These are phyloP conservation scores for Hericium coralloides DNA, from an alignment of 768 basidiomycete species.

Conservation along the genomic window DNA sequence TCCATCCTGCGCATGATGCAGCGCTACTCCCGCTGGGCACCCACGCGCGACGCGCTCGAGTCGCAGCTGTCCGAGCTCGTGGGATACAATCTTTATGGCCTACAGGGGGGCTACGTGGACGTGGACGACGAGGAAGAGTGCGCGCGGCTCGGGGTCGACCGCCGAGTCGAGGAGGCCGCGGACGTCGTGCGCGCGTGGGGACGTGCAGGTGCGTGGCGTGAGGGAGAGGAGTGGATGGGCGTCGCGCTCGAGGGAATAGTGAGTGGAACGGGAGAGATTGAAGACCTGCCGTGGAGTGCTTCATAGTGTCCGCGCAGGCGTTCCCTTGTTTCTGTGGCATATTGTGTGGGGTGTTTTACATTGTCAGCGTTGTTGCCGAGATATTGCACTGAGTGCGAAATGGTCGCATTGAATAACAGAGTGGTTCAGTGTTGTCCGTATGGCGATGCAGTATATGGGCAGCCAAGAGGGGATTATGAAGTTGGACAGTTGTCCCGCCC, in stretches of 20 bases:
- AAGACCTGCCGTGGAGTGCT: constrained; percentile 3
- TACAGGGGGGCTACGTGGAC: constrained; percentile 23
- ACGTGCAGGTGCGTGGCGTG: constrained; percentile 13
- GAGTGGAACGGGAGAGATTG: constrained; percentile 2
- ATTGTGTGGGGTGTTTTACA: too few relatives aligned
- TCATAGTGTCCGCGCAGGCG: background rate
- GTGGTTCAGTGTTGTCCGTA: too few relatives aligned
- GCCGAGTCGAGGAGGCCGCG: constrained; percentile 15
- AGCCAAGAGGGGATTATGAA: too few relatives aligned
- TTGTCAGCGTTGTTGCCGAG: too few relatives aligned
- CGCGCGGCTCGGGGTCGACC: constrained; percentile 2
- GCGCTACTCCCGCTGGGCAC: constrained; percentile 15
- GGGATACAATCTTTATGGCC: constrained; percentile 23
- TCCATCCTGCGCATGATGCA: constrained; percentile 26
- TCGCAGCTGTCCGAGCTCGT: constrained; percentile 28
- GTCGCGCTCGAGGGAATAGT: constrained; percentile 21
- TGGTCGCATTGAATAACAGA: too few relatives aligned
- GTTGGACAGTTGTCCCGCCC: too few relatives aligned
- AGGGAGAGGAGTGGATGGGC: constrained; percentile 26
- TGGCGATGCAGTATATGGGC: too few relatives aligned
- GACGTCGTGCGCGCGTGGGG: constrained; percentile 12
- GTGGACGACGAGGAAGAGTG: constrained; percentile 21
- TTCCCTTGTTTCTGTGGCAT: too few relatives aligned
- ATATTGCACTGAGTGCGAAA: too few relatives aligned
- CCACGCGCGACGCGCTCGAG: constrained; percentile 16